A percentile compares a stretch with the other conserved stretches of the same genome.
Evolutionary conservation across 306 rosid species (phyloP).

Genomic region (Citrullus amarus): DNA sequence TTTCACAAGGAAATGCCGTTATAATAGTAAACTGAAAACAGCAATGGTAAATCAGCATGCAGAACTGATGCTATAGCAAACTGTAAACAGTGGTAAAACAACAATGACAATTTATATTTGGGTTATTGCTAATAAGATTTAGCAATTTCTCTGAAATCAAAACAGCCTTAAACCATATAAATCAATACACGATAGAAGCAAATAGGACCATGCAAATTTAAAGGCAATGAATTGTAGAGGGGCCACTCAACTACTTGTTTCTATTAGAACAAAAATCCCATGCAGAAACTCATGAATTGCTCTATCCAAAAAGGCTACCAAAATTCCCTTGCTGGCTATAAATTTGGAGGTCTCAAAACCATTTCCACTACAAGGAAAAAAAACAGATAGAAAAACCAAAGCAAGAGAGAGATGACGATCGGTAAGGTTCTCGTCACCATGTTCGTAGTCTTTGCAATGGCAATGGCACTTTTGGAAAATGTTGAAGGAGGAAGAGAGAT

Average conservation of each 20-base stretch:
- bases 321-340: neutral
- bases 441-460: neutral
- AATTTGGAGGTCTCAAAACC: neutral
- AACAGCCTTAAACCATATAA: neutral
- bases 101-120: too few species aligned
- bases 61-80: too few species aligned
- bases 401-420: neutral
- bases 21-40: too few species aligned
- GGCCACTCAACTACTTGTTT: slow-evolving; percentile 2
- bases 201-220: neutral
- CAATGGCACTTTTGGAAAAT: neutral
- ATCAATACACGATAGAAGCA: neutral
- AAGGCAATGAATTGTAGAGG: neutral
- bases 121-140: neutral
- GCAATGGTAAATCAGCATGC: too few species aligned
- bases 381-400: neutral
- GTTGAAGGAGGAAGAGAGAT: neutral
- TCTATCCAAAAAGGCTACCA: neutral
- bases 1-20: too few species aligned
- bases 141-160: neutral
- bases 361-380: neutral
- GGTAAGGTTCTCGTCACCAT: neutral
- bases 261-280: neutral
- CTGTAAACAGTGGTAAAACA: too few species aligned
- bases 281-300: neutral